A percentile compares a stretch with the other conserved stretches of the same genome.
Conservation (phyloP, 1,284 basidiomycete genomes). For the Golubevia sp. region DNA sequence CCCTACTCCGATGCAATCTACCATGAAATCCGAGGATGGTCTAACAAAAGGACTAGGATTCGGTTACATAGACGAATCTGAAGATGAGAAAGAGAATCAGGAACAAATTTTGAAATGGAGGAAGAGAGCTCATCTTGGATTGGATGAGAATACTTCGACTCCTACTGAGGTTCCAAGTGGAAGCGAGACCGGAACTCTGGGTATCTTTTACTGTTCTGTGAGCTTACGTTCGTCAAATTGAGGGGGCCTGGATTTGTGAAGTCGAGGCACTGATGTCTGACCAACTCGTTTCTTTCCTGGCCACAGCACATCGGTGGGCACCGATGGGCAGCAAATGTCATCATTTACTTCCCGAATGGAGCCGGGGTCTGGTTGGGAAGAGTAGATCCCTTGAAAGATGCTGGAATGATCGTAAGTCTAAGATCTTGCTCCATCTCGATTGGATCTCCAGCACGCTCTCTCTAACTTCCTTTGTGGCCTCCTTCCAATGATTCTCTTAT, state of each 20-base stretch:
- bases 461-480: not conserved
- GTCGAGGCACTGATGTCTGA: not conserved
- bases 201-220: conserved; percentile 5
- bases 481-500: not conserved
- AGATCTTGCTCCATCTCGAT: not conserved
- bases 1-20: no score
- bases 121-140: not conserved
- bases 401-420: not conserved
- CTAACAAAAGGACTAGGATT: not conserved
- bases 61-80: not conserved
- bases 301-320: conserved; percentile 18
- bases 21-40: conserved; percentile 1
- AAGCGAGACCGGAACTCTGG: not conserved
- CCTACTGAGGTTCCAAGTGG: not conserved
- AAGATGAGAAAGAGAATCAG: not conserved
- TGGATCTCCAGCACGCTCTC: not conserved
- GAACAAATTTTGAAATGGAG: not conserved
- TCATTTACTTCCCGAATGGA: conserved; percentile 19
- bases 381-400: conserved; percentile 1
- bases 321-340: conserved; percentile 17
- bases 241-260: not conserved
- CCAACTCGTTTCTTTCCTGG: conserved; percentile 2
- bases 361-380: conserved; percentile 17
- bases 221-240: no score
- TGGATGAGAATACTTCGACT: not conserved